Conservation (phyloP, 2,329 filamentous ascomycete genomes). For the Hymenoscyphus repandus region DNA sequence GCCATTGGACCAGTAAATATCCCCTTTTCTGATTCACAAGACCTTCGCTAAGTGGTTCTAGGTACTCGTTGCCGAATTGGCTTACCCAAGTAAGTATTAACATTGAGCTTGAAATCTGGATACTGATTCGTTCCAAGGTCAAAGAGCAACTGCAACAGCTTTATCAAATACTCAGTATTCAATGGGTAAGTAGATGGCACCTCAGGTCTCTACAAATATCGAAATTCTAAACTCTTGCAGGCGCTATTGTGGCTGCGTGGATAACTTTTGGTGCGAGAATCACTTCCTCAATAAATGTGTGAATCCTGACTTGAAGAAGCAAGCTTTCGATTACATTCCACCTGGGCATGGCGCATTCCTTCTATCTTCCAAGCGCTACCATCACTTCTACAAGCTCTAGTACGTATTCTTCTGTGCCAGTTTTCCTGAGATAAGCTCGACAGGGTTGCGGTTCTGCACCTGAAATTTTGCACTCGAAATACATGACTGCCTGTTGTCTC, state of each 20-base stretch:
- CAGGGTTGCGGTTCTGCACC: no score
- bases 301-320: neutral
- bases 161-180: constrained; percentile 34
- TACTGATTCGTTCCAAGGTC: constrained; percentile 8
- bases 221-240: constrained; percentile 12
- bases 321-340: constrained; percentile 12
- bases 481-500: no score
- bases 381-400: constrained; percentile 5
- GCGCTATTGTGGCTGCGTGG: constrained; percentile 21
- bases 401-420: neutral
- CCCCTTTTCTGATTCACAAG: no score
- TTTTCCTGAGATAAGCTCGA: no score
- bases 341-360: constrained; percentile 39
- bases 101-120: neutral
- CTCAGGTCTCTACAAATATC: neutral
- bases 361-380: constrained; percentile 13
- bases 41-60: neutral
- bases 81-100: constrained; percentile 12
- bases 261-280: constrained; percentile 16
- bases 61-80: constrained; percentile 12
- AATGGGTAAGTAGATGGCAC: constrained; percentile 18
- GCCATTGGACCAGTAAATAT: constrained; percentile 21
- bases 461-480: neutral
- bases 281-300: no score
- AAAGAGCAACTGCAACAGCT: constrained; percentile 32